Evolutionary conservation across 805 yeast species (phyloP).

Genomic region (Candida jianshihensis): DNA sequence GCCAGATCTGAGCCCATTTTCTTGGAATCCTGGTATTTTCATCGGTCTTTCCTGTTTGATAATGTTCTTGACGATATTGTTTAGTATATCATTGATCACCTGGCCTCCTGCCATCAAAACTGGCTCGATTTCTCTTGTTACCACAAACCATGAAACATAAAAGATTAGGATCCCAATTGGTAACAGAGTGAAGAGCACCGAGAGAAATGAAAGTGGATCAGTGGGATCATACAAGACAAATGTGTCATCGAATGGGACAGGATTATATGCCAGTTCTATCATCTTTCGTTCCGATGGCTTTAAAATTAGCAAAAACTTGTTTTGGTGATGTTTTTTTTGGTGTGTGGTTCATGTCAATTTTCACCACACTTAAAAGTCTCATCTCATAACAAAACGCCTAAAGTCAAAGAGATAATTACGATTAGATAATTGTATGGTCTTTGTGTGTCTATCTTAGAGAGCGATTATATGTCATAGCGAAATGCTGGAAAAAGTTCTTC

Average conservation of each 20-base stretch:
- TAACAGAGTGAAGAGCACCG: constrained; percentile 69
- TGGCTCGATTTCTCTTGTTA: constrained; percentile 81
- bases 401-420: too few species aligned
- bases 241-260: constrained; percentile 76
- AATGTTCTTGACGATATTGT: constrained; percentile 56
- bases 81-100: constrained; percentile 64
- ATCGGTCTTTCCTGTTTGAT: constrained; percentile 72
- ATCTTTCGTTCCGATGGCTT: too few species aligned
- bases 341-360: too few species aligned
- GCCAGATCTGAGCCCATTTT: constrained; percentile 42
- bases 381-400: too few species aligned
- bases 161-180: constrained; percentile 78
- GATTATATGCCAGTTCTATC: constrained; percentile 11
- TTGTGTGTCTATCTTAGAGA: too few species aligned
- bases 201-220: constrained; percentile 49
- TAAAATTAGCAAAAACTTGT: too few species aligned
- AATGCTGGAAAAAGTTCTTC: too few species aligned
- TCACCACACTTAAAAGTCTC: too few species aligned
- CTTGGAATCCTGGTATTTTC: constrained; percentile 29
- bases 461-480: too few species aligned
- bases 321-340: too few species aligned
- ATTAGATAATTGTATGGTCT: too few species aligned
- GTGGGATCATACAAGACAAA: constrained; percentile 70
- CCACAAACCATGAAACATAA: constrained; percentile 76
- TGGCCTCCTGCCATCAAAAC: constrained; percentile 83